Evolutionary conservation across 768 basidiomycete species (phyloP).

Genomic region (Boletus rubropictus): DNA sequence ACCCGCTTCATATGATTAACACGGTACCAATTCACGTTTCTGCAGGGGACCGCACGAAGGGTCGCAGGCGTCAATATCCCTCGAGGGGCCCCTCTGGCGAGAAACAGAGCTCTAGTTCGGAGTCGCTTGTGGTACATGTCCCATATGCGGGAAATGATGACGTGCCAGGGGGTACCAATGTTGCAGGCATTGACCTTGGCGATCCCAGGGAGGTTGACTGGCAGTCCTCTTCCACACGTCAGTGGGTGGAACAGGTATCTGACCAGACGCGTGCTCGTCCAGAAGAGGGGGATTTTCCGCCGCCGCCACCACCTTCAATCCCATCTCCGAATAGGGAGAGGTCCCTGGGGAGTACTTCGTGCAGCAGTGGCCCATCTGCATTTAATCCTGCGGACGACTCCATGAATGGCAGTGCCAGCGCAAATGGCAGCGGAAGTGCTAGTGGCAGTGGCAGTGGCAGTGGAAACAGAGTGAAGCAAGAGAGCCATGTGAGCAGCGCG

Average conservation of each 20-base stretch:
- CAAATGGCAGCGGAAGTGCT: slow-evolving; percentile 11
- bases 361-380: slow-evolving; percentile 22
- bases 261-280: slow-evolving; percentile 25
- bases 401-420: slow-evolving; percentile 9
- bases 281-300: slow-evolving; percentile 4
- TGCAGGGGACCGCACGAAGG: slow-evolving; percentile 26
- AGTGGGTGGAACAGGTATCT: slow-evolving; percentile 43
- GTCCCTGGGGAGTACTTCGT: slow-evolving; percentile 23
- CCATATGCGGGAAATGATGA: slow-evolving; percentile 16
- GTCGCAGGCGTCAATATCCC: slow-evolving; percentile 7
- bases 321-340: slow-evolving; percentile 13
- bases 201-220: slow-evolving; percentile 20
- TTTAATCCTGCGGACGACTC: slow-evolving; percentile 24
- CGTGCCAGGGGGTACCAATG: slow-evolving; percentile 17
- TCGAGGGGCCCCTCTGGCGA: background rate
- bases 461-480: too few relatives aligned
- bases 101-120: slow-evolving; percentile 14
- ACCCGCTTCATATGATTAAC: slow-evolving; percentile 9
- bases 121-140: slow-evolving; percentile 28
- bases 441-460: slow-evolving; percentile 9
- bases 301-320: slow-evolving; percentile 2
- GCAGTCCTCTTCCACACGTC: slow-evolving; percentile 32
- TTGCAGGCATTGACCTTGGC: slow-evolving; percentile 11
- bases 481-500: too few relatives aligned
- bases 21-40: slow-evolving; percentile 26